A percentile compares a stretch with the other conserved stretches of the same genome.
phyloP scores from a whole-genome alignment of 2,329 filamentous ascomycete genomes.

The Coniochaeta sp. region DNA sequence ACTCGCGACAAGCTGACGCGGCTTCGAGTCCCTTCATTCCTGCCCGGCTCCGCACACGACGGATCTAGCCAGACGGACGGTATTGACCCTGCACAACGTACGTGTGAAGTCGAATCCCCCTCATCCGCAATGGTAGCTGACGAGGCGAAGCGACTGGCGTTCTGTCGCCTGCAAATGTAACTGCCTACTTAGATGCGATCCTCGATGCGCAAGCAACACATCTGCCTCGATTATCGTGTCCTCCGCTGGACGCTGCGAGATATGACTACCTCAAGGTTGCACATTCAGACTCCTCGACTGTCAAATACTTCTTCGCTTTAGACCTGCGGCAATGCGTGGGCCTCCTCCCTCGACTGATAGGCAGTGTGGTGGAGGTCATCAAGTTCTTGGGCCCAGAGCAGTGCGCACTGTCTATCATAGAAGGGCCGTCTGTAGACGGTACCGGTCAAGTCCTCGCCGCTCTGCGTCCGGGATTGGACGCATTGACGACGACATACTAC shows the following conservation, averaged over 20 bases:
- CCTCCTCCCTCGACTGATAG: conserved; percentile 42
- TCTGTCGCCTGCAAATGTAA: background rate
- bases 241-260: background rate
- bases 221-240: conserved; percentile 10
- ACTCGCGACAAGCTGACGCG: background rate
- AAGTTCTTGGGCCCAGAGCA: conserved; percentile 40
- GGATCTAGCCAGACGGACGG: background rate
- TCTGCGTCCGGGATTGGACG: conserved; percentile 30
- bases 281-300: background rate
- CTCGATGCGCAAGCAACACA: conserved; percentile 3
- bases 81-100: background rate
- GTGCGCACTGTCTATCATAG: conserved; percentile 47
- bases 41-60: background rate
- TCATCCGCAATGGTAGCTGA: too few relatives aligned
- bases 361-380: conserved; percentile 41
- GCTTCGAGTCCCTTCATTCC: background rate
- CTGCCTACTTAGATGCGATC: conserved; percentile 8
- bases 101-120: background rate
- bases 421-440: conserved; percentile 47
- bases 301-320: conserved; percentile 43
- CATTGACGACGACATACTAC: conserved; percentile 30
- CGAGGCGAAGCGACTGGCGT: background rate
- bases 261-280: conserved; percentile 8
- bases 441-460: conserved; percentile 41
- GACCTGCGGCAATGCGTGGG: conserved; percentile 36